A percentile compares a stretch with the other conserved stretches of the same genome.
Conservation (phyloP, 441 rosid species). For the Euphorbia schlechtendalii region DNA sequence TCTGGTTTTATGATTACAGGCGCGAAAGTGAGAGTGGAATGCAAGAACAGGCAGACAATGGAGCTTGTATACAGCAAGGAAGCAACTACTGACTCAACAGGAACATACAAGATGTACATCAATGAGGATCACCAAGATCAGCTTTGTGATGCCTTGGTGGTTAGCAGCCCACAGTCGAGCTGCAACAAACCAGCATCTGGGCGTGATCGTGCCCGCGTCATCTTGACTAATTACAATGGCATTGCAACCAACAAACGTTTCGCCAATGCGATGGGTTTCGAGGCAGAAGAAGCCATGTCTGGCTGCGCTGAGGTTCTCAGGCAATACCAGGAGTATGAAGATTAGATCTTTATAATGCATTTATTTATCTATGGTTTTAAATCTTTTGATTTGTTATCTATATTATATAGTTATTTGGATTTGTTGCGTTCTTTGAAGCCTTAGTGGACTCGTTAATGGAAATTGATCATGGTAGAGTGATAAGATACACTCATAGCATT, state of each 20-base stretch:
- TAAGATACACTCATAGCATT: background rate
- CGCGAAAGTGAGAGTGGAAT: conserved; percentile 69
- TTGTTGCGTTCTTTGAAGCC: conserved; percentile 13
- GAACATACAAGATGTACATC: conserved; percentile 55
- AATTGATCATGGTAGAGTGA: background rate
- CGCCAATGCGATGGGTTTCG: conserved; percentile 60
- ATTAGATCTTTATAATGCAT: conserved; percentile 19
- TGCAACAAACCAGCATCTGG: conserved; percentile 50
- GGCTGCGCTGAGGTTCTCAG: conserved; percentile 65
- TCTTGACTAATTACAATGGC: conserved; percentile 65
- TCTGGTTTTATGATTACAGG: conserved; percentile 32
- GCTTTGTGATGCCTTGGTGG: conserved; percentile 55
- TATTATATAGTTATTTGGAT: conserved; percentile 5
- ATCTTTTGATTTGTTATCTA: conserved; percentile 1
- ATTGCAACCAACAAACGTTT: conserved; percentile 42
- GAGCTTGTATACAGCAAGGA: conserved; percentile 47
- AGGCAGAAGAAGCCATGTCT: conserved; percentile 33
- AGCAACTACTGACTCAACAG: conserved; percentile 53
- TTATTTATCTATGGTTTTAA: background rate
- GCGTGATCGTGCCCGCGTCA: conserved; percentile 71
- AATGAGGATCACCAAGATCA: conserved; percentile 71
- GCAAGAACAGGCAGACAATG: conserved; percentile 51
- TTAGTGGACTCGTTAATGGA: conserved; percentile 19
- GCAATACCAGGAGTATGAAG: conserved; percentile 49
- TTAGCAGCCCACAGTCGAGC: conserved; percentile 52